Conservation (phyloP, 2,329 filamentous ascomycete species). For the Fusarium guadeloupense region DNA sequence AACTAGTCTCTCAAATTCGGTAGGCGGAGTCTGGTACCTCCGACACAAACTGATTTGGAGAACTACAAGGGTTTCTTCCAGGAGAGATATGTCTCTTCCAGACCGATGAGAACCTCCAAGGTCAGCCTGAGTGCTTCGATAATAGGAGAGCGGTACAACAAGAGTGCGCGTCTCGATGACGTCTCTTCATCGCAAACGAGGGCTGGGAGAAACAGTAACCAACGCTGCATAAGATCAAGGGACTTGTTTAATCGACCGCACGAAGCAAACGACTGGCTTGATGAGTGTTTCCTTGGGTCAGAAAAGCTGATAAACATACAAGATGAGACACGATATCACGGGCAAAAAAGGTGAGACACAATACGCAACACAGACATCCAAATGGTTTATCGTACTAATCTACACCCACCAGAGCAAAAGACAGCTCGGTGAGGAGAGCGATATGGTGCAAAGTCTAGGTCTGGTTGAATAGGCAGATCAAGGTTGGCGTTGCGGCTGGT, state of each 20-base stretch:
- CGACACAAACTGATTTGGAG: neutral
- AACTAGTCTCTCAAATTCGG: neutral
- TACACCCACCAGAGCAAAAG: neutral
- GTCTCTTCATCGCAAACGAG: conserved; percentile 1
- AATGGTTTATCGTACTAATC: conserved; percentile 11
- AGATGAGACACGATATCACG: conserved; percentile 35
- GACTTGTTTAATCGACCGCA: neutral
- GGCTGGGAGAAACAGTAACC: conserved; percentile 15
- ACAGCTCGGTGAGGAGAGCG: conserved; percentile 16
- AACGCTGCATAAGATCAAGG: neutral
- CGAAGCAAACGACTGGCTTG: neutral
- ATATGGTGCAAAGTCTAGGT: conserved; percentile 1
- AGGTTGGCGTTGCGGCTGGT: neutral
- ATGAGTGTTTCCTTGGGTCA: conserved; percentile 18
- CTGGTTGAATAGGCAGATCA: conserved; percentile 14
- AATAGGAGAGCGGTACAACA: neutral
- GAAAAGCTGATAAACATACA: conserved; percentile 20
- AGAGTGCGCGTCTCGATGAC: conserved; percentile 3
- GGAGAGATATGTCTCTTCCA: neutral
- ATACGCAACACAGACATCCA: conserved; percentile 22
- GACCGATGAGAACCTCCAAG: neutral
- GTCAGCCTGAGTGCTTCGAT: neutral
- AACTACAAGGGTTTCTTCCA: neutral
- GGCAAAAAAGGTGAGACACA: conserved; percentile 30
- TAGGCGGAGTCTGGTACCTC: neutral